Base-by-base conservation (phyloP, 768 basidiomycete species). In the Leucocoprinus sp. region DNA sequence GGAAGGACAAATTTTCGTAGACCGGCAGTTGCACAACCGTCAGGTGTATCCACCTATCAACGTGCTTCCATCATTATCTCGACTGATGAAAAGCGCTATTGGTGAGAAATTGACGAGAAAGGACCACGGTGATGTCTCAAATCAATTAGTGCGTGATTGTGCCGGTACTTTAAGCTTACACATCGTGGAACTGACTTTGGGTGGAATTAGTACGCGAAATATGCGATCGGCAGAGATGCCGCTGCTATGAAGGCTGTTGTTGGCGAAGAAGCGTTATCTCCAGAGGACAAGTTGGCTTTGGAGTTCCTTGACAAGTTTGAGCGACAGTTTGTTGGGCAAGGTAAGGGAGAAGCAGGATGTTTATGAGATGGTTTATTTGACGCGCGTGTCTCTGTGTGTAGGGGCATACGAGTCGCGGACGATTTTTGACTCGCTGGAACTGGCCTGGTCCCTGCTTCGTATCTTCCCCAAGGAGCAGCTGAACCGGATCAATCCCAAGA, bases 31-130 rank as follows among this genome's bases (percentile, higher is more conserved):
- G 63, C 75, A 96, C 76, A 97, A 99, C 72, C 74, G 86, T 57
- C 91, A 93, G 65, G 93, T 98, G 62, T 98, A 97, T 70, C 96
- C 96, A 27, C 96, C 96, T 40, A 98, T 99, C 75, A 99, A 99
- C 69, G 95, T 99, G 50, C 75, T 99, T 37, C 96, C 96, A 50
- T 98, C 96, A 52, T 75, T 99, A 60, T 98, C 96, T 55, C 93
- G 96, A 66, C 70, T 99, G 63, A 99, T 99, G 96, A 99, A 99
- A 82, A 91, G 87, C 56, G 96, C 96, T 53, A 97, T 98, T 65
- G 96, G 96, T 54, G 95, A 97, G 69, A 80, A 89, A 66, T 72
- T 98, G 60, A 98, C 96, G 48, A 76, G 96, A 63, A 95, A 95
- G 68, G 96, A 99, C 67, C 96, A 98, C 63, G 89, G 93, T 58